phyloP scores from a whole-genome alignment of 2,329 filamentous ascomycete species.

The Apiospora koreana region DNA sequence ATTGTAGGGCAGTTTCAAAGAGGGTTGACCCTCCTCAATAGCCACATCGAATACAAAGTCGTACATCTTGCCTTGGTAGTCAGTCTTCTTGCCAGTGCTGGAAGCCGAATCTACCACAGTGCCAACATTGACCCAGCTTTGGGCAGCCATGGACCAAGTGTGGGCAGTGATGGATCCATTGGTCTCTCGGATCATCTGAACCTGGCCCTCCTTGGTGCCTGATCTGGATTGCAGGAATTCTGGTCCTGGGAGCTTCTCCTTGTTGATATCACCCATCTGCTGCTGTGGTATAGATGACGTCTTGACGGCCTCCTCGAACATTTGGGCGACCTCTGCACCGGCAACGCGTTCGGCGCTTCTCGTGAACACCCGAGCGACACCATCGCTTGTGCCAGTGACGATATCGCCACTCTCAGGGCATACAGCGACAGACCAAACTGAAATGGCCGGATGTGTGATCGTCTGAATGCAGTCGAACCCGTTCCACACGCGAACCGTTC shows the following conservation, averaged over 20 bases:
- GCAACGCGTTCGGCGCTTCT: slow-evolving; percentile 70
- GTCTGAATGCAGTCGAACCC: slow-evolving; percentile 85
- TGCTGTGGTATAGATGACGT: slow-evolving; percentile 86
- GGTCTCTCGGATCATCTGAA: slow-evolving; percentile 83
- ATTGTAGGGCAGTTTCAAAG: slow-evolving; percentile 93
- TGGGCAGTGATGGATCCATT: slow-evolving; percentile 85
- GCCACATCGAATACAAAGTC: slow-evolving; percentile 97
- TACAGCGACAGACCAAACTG: slow-evolving; percentile 90
- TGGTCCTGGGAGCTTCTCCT: slow-evolving; percentile 85
- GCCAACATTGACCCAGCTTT: slow-evolving; percentile 86
- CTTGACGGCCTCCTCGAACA: slow-evolving; percentile 82
- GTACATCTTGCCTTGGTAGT: slow-evolving; percentile 83
- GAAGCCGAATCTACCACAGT: slow-evolving; percentile 89
- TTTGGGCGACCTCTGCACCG: slow-evolving; percentile 63
- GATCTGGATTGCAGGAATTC: slow-evolving; percentile 81
- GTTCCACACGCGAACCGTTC: slow-evolving; percentile 89
- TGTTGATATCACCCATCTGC: slow-evolving; percentile 81
- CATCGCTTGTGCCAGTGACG: slow-evolving; percentile 89
- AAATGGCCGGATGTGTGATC: slow-evolving; percentile 95
- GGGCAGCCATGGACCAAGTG: slow-evolving; percentile 74
- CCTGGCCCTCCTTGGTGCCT: slow-evolving; percentile 94
- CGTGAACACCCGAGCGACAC: slow-evolving; percentile 81
- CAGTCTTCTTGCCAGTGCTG: slow-evolving; percentile 76
- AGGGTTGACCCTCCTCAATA: slow-evolving; percentile 90
- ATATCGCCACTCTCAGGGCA: slow-evolving; percentile 85